These are phyloP conservation scores for Zoysia matrella DNA, from an alignment of 202 grass and related monocot species.

Conservation along the genomic window DNA sequence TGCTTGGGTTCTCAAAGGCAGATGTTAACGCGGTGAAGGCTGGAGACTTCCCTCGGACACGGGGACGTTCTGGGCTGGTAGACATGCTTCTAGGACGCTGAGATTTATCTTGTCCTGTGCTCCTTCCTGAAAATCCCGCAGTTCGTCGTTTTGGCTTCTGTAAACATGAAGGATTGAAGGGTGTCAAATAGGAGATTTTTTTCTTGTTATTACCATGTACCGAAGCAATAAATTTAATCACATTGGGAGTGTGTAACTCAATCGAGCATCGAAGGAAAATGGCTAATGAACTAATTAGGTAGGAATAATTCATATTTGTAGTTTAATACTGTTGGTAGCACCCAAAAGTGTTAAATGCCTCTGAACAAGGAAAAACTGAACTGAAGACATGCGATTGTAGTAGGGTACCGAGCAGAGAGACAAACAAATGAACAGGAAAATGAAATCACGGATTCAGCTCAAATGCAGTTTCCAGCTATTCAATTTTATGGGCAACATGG, in stretches of 20 bases:
- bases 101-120: conserved; percentile 70
- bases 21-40: conserved; percentile 84
- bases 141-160: conserved; percentile 89
- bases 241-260: not conserved
- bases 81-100: conserved; percentile 94
- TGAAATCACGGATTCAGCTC: no score
- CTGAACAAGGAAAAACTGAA: no score
- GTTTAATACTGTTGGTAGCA: not conserved
- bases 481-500: no score
- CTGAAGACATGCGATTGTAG: no score
- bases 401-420: no score
- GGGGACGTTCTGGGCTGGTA: conserved; percentile 86
- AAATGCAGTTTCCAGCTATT: no score
- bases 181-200: conserved; percentile 10
- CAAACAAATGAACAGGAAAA: no score
- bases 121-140: conserved; percentile 55
- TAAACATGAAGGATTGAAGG: conserved; percentile 12
- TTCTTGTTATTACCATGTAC: not conserved
- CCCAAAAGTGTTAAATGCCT: no score
- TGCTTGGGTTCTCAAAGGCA: conserved; percentile 82
- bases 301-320: not conserved
- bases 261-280: not conserved
- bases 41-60: conserved; percentile 81
- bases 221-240: not conserved
- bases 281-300: not conserved